Evolutionary conservation across 768 basidiomycete genomes (phyloP), one percentile per base, ranked within the genome.

Genomic region (Lactifluus echinatus): DNA sequence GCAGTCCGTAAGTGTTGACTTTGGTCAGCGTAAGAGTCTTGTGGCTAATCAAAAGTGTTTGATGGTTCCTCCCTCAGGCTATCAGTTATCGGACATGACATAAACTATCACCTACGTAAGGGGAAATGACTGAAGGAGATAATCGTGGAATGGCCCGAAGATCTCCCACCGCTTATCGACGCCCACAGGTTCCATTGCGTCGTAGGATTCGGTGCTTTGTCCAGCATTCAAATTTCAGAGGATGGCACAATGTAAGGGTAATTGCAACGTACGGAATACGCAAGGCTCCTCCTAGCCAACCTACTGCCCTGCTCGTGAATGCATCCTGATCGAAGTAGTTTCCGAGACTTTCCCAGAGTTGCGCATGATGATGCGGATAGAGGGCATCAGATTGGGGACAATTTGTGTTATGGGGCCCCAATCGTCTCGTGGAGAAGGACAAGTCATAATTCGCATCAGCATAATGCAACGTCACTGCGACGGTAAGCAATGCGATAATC

Each of bases 1-100:
- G 69, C n/a, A 85, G 71, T 0, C 79, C 83, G 47, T 79, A 83
- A 0, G 78, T 83, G 62, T 83, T 83, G 55, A 87, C 77, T 59
- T 76, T 75, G 3, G 78, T 78, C 54, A 85, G 69, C 39, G 74
- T 61, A 8, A 85, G 73, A 21, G 69, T 72, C 6, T 74, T 60
- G 63, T 84, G 79, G 17, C 81, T 82, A 44, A 31, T 19, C 14
- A 14, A 34, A 34, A 10, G 4, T 4, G 11, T 4, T 34, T 11
- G 4, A 8, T 34, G 34, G 12, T 34, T 10, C 31, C 8, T 29
- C 4, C 15, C 17, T 10, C 3, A 15, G 31, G 4, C 31, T 10
- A 31, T 10, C 10, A 5, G 10, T 31, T 4, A 4, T 31, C 31
- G 31, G 31, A 10, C 5, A 31, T 31, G 31, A 10, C 5, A 31